Percentiles rank a stretch among this genome's conserved stretches.
Conservation (phyloP, 495 filamentous ascomycete genomes). For the Penicillium pulvis region DNA sequence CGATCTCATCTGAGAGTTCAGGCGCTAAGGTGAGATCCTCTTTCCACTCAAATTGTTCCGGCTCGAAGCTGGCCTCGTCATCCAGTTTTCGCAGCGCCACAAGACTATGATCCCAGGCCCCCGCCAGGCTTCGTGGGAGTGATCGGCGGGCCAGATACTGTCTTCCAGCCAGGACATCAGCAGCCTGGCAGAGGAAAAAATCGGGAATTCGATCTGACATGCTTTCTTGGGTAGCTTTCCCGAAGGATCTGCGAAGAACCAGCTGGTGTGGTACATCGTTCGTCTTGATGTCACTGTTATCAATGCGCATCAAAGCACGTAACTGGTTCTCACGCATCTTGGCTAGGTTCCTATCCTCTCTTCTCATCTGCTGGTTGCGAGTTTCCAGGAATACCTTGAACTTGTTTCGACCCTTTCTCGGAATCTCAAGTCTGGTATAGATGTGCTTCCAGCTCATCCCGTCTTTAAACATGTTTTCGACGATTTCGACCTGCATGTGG, state of each 20-base stretch:
- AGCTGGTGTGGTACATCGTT: slow-evolving; percentile 23
- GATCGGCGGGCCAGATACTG: slow-evolving; percentile 29
- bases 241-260: slow-evolving; percentile 29
- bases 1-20: not conserved
- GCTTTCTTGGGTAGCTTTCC: not conserved
- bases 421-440: slow-evolving; percentile 31
- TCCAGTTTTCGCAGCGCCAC: slow-evolving; percentile 14
- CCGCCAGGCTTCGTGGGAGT: slow-evolving; percentile 30
- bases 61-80: not conserved
- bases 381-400: slow-evolving; percentile 15
- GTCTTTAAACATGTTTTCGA: slow-evolving; percentile 31
- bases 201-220: not conserved
- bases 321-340: slow-evolving; percentile 38
- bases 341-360: slow-evolving; percentile 31
- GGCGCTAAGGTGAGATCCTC: not conserved
- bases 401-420: slow-evolving; percentile 18
- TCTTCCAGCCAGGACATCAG: slow-evolving; percentile 32
- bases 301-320: slow-evolving; percentile 26
- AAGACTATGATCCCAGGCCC: slow-evolving; percentile 35
- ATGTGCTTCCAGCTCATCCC: slow-evolving; percentile 16
- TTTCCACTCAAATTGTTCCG: slow-evolving; percentile 26
- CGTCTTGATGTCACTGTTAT: slow-evolving; percentile 28
- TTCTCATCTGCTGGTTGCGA: slow-evolving; percentile 28
- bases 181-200: slow-evolving; percentile 26
- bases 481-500: slow-evolving; percentile 39